Evolutionary conservation across 1,284 basidiomycete species (phyloP), one percentile per base, ranked within the genome.

Genomic region (Microbotryomycetes sp.): DNA sequence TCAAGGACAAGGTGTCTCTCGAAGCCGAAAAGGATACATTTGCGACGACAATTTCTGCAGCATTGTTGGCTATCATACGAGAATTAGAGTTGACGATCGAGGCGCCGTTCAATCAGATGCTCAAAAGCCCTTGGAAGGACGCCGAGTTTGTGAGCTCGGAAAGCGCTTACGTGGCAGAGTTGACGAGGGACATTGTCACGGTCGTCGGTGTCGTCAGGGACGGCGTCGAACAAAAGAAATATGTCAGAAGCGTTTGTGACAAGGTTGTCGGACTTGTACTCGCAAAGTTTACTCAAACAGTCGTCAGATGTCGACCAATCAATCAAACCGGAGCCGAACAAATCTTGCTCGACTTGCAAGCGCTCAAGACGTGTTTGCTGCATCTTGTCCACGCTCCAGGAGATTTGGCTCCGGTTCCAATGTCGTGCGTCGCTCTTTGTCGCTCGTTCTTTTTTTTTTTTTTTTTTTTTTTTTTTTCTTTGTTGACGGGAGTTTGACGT

Each of bases 271-370:
- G 92, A 57, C 78, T 91, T 30, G 76, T 94, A 31, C 78, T 94
- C 41, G 82, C 84, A 29, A 88, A 88, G 62, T 94, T 96, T 70
- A 93, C 89, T 0, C 87, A 88, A 70, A 82, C 87, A 0, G 79
- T 96, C 27, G 89, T 97, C 45, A 86, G 85, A 75, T 91, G 88
- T 73, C 80, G 91, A 52, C 93, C 92, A 6, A 78, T 97, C 64
- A 84, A 85, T 72, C 89, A 91, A 74, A 87, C 88, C 46, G 92
- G 91, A 5, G 92, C 91, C 3, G 92, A 97, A 75, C 91, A 97
- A 89, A 82, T 96, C 15, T 78, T 97, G 41, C 86, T 97, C 48
- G 92, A 97, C 74, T 79, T 96, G n/a, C 89, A 91, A 76, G 82
- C 82, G 5, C 77, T 97, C 70, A 93, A 92, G 75, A 82, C 84